Percentiles rank a stretch among this genome's conserved stretches.
phyloP scores from a whole-genome alignment of 2,329 filamentous ascomycete species.

The Paradendryphiella salina region DNA sequence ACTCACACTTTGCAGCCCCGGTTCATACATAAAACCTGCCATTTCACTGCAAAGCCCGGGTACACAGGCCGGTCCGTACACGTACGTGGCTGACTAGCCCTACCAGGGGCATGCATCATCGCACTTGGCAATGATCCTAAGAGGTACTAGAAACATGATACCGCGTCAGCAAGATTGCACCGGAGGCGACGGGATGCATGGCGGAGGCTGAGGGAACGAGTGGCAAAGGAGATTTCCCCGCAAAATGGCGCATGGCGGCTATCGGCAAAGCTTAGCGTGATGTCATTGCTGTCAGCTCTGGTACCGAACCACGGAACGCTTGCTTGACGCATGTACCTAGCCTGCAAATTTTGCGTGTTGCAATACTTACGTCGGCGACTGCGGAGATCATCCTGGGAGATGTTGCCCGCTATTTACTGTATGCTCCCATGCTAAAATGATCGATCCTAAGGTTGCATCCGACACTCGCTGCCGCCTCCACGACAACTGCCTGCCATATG shows the following conservation, averaged over 20 bases:
- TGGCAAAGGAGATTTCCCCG: conserved; percentile 16
- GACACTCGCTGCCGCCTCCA: too few species aligned
- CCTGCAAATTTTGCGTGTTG: background rate
- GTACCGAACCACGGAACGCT: conserved; percentile 14
- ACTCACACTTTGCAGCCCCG: background rate
- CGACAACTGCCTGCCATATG: too few species aligned
- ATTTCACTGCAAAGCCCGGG: conserved; percentile 4
- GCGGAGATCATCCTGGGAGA: background rate
- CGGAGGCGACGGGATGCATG: conserved; percentile 4
- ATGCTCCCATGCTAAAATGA: too few species aligned
- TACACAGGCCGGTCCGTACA: conserved; percentile 11
- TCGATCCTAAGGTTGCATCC: too few species aligned
- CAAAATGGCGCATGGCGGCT: conserved; percentile 21
- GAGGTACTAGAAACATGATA: conserved; percentile 2
- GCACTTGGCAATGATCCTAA: conserved; percentile 10
- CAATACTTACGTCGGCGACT: background rate
- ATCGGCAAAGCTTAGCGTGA: conserved; percentile 20
- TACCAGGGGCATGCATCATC: conserved; percentile 3
- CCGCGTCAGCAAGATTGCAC: conserved; percentile 5
- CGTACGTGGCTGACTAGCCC: conserved; percentile 27
- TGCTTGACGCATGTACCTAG: background rate
- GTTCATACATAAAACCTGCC: conserved; percentile 23
- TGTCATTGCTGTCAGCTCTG: conserved; percentile 23
- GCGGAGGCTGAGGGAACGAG: conserved; percentile 5
- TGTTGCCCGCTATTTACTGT: background rate